Percentiles rank a stretch among this genome's conserved stretches.
These are phyloP conservation scores for Globisporangium perplexum DNA, from an alignment of 352 stramenopile species.

Conservation along the genomic window DNA sequence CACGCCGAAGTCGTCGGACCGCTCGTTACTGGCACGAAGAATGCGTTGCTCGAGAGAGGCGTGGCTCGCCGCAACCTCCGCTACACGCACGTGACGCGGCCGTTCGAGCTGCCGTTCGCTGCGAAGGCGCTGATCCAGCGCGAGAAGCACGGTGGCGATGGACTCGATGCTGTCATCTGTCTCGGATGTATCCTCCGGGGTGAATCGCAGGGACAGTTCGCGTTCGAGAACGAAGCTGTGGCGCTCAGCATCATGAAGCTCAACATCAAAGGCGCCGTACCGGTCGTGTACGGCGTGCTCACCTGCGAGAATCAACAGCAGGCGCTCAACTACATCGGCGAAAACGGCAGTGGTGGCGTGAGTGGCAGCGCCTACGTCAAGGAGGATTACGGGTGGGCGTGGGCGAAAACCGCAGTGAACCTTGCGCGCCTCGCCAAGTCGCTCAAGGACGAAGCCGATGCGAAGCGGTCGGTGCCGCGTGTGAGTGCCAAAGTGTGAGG, in stretches of 20 bases:
- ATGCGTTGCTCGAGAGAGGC: slow-evolving; percentile 47
- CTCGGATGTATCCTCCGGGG: slow-evolving; percentile 93
- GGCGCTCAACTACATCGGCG: slow-evolving; percentile 38
- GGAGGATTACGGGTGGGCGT: slow-evolving; percentile 20
- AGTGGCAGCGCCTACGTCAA: slow-evolving; percentile 10
- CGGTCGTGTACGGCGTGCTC: slow-evolving; percentile 87
- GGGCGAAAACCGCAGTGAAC: slow-evolving; percentile 17
- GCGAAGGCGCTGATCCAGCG: slow-evolving; percentile 73
- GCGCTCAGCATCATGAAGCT: slow-evolving; percentile 95
- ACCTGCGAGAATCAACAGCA: slow-evolving; percentile 92
- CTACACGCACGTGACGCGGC: slow-evolving; percentile 77
- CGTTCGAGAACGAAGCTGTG: slow-evolving; percentile 95
- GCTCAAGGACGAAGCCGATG: not conserved
- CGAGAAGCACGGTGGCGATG: slow-evolving; percentile 29
- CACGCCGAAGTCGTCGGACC: slow-evolving; percentile 38
- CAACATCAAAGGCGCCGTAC: slow-evolving; percentile 82
- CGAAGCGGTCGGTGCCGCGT: not conserved
- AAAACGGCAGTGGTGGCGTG: slow-evolving; percentile 1
- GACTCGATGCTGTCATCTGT: slow-evolving; percentile 94
- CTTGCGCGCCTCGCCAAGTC: slow-evolving; percentile 9
- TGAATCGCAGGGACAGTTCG: slow-evolving; percentile 92
- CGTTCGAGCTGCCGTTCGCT: slow-evolving; percentile 94
- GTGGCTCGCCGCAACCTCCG: slow-evolving; percentile 38
- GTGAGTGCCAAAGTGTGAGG: not conserved
- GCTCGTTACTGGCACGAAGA: slow-evolving; percentile 40